phyloP scores from a whole-genome alignment of 768 basidiomycete genomes.

The Russula virescens region DNA sequence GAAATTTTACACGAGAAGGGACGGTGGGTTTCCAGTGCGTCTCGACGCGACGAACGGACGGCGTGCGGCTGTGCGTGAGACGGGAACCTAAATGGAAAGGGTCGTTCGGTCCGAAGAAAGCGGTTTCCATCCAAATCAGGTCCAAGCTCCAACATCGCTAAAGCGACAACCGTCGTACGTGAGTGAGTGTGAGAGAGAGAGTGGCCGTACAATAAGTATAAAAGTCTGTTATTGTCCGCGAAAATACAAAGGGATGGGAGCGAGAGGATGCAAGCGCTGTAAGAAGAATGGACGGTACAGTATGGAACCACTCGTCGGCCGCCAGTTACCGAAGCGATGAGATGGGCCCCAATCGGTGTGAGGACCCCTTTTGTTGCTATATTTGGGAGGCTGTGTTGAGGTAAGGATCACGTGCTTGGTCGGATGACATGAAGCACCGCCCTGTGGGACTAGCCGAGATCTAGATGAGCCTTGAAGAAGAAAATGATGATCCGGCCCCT shows the following conservation, averaged over 20 bases:
- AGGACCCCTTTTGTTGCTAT: background rate
- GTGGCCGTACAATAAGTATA: background rate
- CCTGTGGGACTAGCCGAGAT: background rate
- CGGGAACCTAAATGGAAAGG: too few species aligned
- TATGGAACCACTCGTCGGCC: too few species aligned
- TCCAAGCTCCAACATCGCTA: too few species aligned
- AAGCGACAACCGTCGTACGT: too few species aligned
- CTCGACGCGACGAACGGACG: too few species aligned
- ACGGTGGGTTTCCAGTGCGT: too few species aligned
- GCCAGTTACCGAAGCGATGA: background rate
- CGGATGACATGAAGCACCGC: background rate
- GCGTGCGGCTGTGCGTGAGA: background rate
- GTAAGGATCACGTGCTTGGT: background rate
- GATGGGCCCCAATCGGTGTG: too few species aligned
- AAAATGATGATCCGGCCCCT: constrained; percentile 13
- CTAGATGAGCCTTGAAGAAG: background rate
- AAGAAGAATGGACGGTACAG: background rate
- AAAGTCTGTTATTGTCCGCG: background rate
- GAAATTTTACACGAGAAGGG: background rate
- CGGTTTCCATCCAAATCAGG: too few species aligned
- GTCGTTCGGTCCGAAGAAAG: too few species aligned
- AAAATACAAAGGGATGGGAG: background rate
- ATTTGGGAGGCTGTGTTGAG: background rate
- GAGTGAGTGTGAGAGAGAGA: too few species aligned
- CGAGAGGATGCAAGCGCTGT: background rate